phyloP scores from a whole-genome alignment of 169 alveolate genomes.

The Plasmodium gallinaceum region DNA sequence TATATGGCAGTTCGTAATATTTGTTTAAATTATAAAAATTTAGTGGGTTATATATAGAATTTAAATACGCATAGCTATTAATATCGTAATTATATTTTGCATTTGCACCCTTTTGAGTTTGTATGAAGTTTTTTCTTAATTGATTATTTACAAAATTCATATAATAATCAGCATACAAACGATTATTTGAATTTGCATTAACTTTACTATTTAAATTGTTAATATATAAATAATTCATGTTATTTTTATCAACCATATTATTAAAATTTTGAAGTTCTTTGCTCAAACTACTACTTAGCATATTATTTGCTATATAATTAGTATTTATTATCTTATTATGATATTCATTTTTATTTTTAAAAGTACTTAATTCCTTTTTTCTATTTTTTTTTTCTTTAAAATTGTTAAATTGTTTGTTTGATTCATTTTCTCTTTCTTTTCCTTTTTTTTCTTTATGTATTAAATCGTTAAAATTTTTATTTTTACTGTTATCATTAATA shows the following conservation, averaged over 20 bases:
- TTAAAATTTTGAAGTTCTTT: slow-evolving; percentile 12
- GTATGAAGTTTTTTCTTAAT: slow-evolving; percentile 23
- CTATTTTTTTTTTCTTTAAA: slow-evolving; percentile 3
- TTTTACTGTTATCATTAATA: background rate
- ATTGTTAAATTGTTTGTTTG: background rate
- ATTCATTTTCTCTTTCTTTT: background rate
- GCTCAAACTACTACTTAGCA: background rate
- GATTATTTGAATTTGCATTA: slow-evolving; percentile 10
- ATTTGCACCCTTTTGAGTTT: background rate
- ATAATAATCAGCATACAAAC: slow-evolving; percentile 1
- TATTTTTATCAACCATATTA: background rate
- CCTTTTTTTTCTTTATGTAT: background rate
- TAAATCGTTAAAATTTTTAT: background rate
- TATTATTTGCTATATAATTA: slow-evolving; percentile 3
- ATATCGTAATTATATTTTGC: slow-evolving; percentile 25
- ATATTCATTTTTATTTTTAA: slow-evolving; percentile 9
- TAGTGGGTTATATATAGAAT: slow-evolving; percentile 19
- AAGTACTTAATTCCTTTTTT: slow-evolving; percentile 13
- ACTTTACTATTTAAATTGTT: background rate
- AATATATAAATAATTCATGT: background rate
- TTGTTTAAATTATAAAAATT: slow-evolving; percentile 20
- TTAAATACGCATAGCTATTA: slow-evolving; percentile 30
- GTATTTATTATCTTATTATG: slow-evolving; percentile 4
- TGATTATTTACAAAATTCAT: slow-evolving; percentile 19
- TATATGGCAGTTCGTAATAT: slow-evolving; percentile 21